Percentiles rank a stretch among this genome's conserved stretches.
phyloP scores from a whole-genome alignment of 768 basidiomycete genomes.

The Rhodotorula diobovata region DNA sequence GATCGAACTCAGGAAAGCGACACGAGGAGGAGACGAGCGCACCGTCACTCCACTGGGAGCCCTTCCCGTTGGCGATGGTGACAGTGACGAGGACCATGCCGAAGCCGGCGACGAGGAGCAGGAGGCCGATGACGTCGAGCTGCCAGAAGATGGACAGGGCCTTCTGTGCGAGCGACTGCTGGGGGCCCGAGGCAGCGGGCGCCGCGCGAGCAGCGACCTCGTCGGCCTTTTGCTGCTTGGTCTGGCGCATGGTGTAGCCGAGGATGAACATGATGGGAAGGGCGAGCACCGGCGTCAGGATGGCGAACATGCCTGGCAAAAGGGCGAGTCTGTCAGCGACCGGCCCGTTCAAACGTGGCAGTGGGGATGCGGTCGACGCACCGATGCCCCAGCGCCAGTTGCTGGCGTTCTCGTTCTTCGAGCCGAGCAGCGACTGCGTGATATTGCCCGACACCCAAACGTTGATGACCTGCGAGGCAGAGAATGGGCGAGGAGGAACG shows the following conservation, averaged over 20 bases:
- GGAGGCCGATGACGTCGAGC: conserved; percentile 46
- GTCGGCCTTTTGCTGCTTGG: background rate
- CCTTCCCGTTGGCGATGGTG: conserved; percentile 45
- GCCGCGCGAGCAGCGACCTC: no score
- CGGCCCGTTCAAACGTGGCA: no score
- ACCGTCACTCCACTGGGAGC: conserved; percentile 43
- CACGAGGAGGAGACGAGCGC: background rate
- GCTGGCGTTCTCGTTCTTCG: conserved; percentile 5
- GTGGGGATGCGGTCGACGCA: background rate
- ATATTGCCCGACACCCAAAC: conserved; percentile 44
- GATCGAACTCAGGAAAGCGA: background rate
- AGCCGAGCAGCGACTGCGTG: conserved; percentile 36
- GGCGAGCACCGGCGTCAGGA: conserved; percentile 44
- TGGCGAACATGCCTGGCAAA: conserved; percentile 42
- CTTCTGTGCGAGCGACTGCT: conserved; percentile 8
- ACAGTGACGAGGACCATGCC: conserved; percentile 46
- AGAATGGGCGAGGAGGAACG: background rate
- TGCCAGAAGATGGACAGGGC: conserved; percentile 43
- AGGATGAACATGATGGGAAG: conserved; percentile 46
- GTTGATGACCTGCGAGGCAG: conserved; percentile 40
- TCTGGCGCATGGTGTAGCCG: conserved; percentile 31
- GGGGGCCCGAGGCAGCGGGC: background rate
- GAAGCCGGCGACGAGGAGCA: conserved; percentile 43
- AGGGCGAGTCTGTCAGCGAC: background rate
- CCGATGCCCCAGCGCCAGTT: conserved; percentile 35